These are phyloP conservation scores for Pichia sp. DNA, from an alignment of 1,139 yeast genomes.

Conservation along the genomic window DNA sequence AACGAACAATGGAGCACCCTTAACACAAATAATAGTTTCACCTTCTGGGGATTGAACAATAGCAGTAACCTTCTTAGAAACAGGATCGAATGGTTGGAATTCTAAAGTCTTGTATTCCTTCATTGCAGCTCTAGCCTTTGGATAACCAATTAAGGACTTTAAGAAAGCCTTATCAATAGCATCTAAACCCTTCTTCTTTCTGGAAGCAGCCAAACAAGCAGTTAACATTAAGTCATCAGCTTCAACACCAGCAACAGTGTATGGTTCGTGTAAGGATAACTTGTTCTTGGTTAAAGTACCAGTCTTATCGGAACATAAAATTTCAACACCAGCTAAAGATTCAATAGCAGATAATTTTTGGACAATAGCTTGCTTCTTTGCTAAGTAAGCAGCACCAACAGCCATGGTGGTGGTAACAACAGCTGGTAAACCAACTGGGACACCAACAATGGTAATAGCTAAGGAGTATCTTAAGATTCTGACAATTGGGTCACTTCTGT, in stretches of 20 bases:
- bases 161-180: constrained; percentile 97
- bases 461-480: constrained; percentile 88
- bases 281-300: constrained; percentile 99
- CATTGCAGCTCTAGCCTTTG: constrained; percentile 92
- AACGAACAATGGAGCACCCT: constrained; percentile 96
- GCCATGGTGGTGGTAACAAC: constrained; percentile 99
- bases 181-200: constrained; percentile 98
- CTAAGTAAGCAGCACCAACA: constrained; percentile 99
- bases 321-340: constrained; percentile 92
- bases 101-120: constrained; percentile 92
- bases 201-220: constrained; percentile 96
- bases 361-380: constrained; percentile 97
- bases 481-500: constrained; percentile 86
- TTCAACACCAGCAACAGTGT: constrained; percentile 98
- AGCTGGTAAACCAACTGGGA: constrained; percentile 99
- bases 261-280: constrained; percentile 92
- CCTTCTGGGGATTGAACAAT: constrained; percentile 94
- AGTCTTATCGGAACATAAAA: constrained; percentile 97
- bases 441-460: constrained; percentile 99
- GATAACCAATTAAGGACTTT: constrained; percentile 77
- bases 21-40: constrained; percentile 92
- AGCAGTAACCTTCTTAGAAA: constrained; percentile 93
- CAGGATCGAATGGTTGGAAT: constrained; percentile 97
- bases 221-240: constrained; percentile 96
- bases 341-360: constrained; percentile 97